phyloP scores from a whole-genome alignment of 83 land plant genomes.

The Picea abies region DNA sequence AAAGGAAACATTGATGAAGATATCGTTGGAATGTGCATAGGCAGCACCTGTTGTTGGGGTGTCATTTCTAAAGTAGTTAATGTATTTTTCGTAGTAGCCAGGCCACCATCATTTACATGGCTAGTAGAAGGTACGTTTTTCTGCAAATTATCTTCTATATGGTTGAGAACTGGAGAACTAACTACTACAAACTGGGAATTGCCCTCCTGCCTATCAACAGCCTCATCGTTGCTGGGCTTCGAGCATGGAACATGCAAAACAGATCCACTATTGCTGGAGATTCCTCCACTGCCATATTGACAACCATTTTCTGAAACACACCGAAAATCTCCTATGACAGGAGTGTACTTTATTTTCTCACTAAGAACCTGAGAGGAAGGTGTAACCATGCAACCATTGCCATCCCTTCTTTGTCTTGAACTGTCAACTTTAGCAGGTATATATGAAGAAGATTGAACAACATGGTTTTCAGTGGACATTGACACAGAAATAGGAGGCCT shows the following conservation, averaged over 20 bases:
- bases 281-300: conserved; percentile 17
- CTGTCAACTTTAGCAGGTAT: too few relatives aligned
- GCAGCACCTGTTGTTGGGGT: conserved; percentile 19
- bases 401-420: too few relatives aligned
- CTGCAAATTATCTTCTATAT: conserved; percentile 7
- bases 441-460: too few relatives aligned
- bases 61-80: conserved; percentile 1
- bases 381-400: too few relatives aligned
- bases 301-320: conserved; percentile 53
- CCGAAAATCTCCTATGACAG: background rate
- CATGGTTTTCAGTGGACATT: too few relatives aligned
- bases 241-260: conserved; percentile 20
- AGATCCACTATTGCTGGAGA: conserved; percentile 17
- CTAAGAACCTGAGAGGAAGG: conserved; percentile 5
- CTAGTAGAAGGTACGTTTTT: background rate
- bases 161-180: conserved; percentile 8
- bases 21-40: conserved; percentile 31
- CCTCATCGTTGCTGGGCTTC: background rate
- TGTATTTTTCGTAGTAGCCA: background rate
- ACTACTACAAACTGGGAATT: background rate
- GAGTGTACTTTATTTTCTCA: conserved; percentile 1
- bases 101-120: background rate
- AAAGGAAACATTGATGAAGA: conserved; percentile 37
- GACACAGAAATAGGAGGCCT: too few relatives aligned
- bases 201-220: background rate